Base-by-base conservation (phyloP, 1,139 yeast species). In the Magnusiomyces clavatus region DNA sequence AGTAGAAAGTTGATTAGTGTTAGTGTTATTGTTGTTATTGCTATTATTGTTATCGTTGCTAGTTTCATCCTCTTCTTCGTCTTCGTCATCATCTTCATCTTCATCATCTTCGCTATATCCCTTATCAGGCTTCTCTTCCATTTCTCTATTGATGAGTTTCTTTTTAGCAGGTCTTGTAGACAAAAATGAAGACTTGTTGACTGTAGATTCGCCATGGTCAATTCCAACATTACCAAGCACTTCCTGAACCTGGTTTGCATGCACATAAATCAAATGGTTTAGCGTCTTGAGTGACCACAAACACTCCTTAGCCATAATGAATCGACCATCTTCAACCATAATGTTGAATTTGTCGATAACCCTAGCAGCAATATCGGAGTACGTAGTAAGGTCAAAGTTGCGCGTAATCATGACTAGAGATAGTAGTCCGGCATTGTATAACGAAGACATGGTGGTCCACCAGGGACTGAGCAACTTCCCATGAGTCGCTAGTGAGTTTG, bases 271-370 rank as follows among this genome's bases (percentile, higher is more conserved):
- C 57, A 80, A 73, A 54, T 77, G 77, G 58, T 78, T 80, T 50
- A 80, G 69, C 70, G 76, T 77, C 56, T 79, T 79, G 41, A 82
- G 63, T 1, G 81, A 82, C 87, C 87, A 82, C 34, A 79, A 63
- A 61, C 84, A 79, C 61, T 82, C 86, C 50, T 74, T 72, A 11
- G 77, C 80, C 87, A 82, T 82, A 47, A 72, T 74, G 61, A 77
- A 77, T 51, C 81, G 64, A 50, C 73, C 77, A 46, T 70, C 70
- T 36, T 67, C 61, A 6, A 73, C 60, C 12, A 75, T 61, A 51
- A 66, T 66, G 17, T 76, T 75, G 46, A 73, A 60, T 1, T 68
- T 52, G 10, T 52, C 51, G 50, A 69, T 60, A 3, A 67, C 64
- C 36, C 56, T 51, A 6, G 53, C 35, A 14, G 8, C 31, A 14